Conservation (phyloP, 352 stramenopile genomes). For the Pythium angustatum region DNA sequence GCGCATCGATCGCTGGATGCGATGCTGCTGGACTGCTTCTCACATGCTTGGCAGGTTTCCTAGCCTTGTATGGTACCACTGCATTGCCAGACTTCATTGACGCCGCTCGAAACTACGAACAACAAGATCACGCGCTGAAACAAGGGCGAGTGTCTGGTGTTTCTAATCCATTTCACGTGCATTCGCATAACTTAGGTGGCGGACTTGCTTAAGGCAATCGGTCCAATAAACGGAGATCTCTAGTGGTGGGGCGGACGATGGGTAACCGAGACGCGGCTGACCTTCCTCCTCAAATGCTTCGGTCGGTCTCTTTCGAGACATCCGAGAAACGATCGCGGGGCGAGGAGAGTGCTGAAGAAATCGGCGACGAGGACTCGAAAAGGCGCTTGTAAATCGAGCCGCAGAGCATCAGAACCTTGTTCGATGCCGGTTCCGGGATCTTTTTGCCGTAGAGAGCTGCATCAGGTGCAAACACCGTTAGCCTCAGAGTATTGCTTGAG, state of each 20-base stretch:
- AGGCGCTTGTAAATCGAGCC: slow-evolving; percentile 73
- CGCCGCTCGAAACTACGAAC: no score
- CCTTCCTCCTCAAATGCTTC: neutral
- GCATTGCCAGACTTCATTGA: no score
- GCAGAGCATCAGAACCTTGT: slow-evolving; percentile 77
- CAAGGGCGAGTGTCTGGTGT: no score
- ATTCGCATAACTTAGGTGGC: slow-evolving; percentile 21
- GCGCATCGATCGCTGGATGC: no score
- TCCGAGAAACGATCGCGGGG: slow-evolving; percentile 53
- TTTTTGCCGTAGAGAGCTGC: slow-evolving; percentile 74
- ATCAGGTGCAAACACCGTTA: neutral
- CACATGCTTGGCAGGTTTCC: no score
- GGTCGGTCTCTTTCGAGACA: slow-evolving; percentile 33
- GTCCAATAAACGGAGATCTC: slow-evolving; percentile 10
- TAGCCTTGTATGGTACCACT: no score
- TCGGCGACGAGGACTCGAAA: slow-evolving; percentile 57
- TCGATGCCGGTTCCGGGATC: slow-evolving; percentile 49
- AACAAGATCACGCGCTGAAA: no score
- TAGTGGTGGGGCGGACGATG: no score
- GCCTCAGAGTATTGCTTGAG: neutral
- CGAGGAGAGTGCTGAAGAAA: slow-evolving; percentile 50
- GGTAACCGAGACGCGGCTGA: neutral
- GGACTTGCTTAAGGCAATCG: neutral
- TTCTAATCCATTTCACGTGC: no score
- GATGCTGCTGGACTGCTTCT: no score